These are phyloP conservation scores for Aquilaria sinensis DNA, from an alignment of 345 rosid species.

Conservation along the genomic window DNA sequence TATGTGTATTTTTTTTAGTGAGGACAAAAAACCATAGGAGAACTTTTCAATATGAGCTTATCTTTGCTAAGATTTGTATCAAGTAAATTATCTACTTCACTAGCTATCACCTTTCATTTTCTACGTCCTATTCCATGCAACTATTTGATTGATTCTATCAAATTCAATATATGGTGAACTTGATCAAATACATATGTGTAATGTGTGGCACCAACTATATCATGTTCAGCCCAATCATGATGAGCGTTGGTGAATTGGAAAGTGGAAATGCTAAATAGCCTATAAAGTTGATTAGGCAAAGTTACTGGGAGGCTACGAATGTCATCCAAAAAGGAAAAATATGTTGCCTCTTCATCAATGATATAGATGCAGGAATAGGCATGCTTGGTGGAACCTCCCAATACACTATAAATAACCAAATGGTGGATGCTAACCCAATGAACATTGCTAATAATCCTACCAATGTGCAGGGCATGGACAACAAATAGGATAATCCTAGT, in stretches of 20 bases:
- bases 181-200: not conserved
- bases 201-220: too few relatives aligned
- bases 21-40: slow-evolving; percentile 53
- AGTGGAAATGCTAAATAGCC: slow-evolving; percentile 61
- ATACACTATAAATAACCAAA: slow-evolving; percentile 50
- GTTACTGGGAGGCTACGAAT: slow-evolving; percentile 48
- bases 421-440: slow-evolving; percentile 63
- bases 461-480: slow-evolving; percentile 49
- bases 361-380: slow-evolving; percentile 51
- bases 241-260: slow-evolving; percentile 60
- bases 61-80: slow-evolving; percentile 57
- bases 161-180: not conserved
- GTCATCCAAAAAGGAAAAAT: slow-evolving; percentile 43
- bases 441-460: slow-evolving; percentile 57
- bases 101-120: not conserved
- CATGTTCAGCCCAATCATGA: slow-evolving; percentile 35
- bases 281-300: slow-evolving; percentile 44
- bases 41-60: slow-evolving; percentile 58
- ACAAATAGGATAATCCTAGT: slow-evolving; percentile 45
- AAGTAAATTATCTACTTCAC: slow-evolving; percentile 18
- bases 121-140: not conserved
- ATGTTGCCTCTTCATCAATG: slow-evolving; percentile 51
- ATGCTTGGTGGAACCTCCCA: slow-evolving; percentile 51
- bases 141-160: too few relatives aligned
- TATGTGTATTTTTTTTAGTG: slow-evolving; percentile 41